Conservation (phyloP, 2,329 filamentous ascomycete species). For the Laburnicola sp. region DNA sequence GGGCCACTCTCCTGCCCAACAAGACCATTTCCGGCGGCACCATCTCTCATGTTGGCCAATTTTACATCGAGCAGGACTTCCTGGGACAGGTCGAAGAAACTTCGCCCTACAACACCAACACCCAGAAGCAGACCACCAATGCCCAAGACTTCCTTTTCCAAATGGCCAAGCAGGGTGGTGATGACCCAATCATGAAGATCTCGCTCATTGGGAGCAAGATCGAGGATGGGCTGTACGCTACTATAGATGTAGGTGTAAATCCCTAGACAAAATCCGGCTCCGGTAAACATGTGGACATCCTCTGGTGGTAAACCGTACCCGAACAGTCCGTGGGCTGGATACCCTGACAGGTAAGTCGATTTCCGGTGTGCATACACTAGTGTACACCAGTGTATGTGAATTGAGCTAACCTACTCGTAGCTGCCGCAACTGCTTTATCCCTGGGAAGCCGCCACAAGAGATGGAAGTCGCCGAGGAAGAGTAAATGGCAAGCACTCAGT, state of each 20-base stretch:
- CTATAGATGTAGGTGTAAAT: slow-evolving; percentile 39
- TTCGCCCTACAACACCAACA: slow-evolving; percentile 51
- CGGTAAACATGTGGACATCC: slow-evolving; percentile 36
- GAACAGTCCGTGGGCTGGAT: slow-evolving; percentile 32
- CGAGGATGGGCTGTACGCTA: slow-evolving; percentile 36
- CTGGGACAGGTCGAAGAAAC: slow-evolving; percentile 55
- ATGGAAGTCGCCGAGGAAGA: slow-evolving; percentile 11
- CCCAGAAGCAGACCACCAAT: slow-evolving; percentile 53
- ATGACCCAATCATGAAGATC: slow-evolving; percentile 62
- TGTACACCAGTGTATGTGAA: neutral
- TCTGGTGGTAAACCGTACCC: slow-evolving; percentile 31
- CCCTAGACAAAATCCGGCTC: slow-evolving; percentile 32
- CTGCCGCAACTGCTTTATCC: slow-evolving; percentile 24
- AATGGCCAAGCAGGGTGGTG: slow-evolving; percentile 52
- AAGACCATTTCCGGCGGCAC: slow-evolving; percentile 56
- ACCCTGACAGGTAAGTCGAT: slow-evolving; percentile 25
- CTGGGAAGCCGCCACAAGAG: slow-evolving; percentile 19
- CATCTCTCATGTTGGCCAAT: slow-evolving; percentile 64
- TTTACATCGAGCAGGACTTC: slow-evolving; percentile 66
- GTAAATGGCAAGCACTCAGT: neutral
- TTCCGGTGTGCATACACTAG: neutral
- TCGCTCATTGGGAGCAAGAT: slow-evolving; percentile 55
- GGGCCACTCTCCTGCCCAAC: slow-evolving; percentile 49
- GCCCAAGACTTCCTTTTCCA: slow-evolving; percentile 55
- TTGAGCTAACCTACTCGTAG: slow-evolving; percentile 2